A percentile compares a stretch with the other conserved stretches of the same genome.
Conservation (phyloP, 129 eudicot species). For the Centaurea solstitialis region DNA sequence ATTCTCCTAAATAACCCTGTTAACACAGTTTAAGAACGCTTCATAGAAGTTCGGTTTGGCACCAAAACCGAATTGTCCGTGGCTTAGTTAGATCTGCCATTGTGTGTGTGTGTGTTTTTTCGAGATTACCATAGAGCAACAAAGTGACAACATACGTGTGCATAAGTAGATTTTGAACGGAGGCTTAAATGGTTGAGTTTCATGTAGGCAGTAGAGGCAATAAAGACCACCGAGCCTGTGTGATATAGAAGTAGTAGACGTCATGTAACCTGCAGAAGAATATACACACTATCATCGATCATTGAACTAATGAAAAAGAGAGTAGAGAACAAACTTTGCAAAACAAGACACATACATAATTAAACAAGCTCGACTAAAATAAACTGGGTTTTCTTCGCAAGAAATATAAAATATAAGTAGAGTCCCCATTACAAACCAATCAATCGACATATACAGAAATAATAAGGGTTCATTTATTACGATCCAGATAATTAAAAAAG, state of each 20-base stretch:
- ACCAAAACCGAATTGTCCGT: too few species aligned
- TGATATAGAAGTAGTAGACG: conserved; percentile 45
- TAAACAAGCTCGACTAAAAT: too few species aligned
- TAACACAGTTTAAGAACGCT: too few species aligned
- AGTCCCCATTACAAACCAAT: too few species aligned
- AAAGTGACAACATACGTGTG: conserved; percentile 50
- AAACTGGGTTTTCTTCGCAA: too few species aligned
- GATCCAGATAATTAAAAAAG: too few species aligned
- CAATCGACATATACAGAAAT: too few species aligned
- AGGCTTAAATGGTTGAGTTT: conserved; percentile 89
- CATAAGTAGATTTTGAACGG: conserved; percentile 76
- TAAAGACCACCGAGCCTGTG: conserved; percentile 78
- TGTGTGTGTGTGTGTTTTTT: background rate
- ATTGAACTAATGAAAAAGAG: background rate
- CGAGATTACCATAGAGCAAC: conserved; percentile 4
- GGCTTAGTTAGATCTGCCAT: too few species aligned
- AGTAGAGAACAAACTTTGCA: background rate
- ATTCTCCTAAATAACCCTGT: too few species aligned
- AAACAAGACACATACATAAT: background rate
- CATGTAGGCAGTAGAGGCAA: conserved; percentile 81
- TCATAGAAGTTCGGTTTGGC: too few species aligned
- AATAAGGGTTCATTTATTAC: too few species aligned
- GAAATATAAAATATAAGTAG: too few species aligned
- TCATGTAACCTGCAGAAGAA: conserved; percentile 64
- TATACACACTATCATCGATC: background rate